A percentile compares a stretch with the other conserved stretches of the same genome.
Evolutionary conservation across 129 eudicot species (phyloP).

Genomic region (Silybum marianum): DNA sequence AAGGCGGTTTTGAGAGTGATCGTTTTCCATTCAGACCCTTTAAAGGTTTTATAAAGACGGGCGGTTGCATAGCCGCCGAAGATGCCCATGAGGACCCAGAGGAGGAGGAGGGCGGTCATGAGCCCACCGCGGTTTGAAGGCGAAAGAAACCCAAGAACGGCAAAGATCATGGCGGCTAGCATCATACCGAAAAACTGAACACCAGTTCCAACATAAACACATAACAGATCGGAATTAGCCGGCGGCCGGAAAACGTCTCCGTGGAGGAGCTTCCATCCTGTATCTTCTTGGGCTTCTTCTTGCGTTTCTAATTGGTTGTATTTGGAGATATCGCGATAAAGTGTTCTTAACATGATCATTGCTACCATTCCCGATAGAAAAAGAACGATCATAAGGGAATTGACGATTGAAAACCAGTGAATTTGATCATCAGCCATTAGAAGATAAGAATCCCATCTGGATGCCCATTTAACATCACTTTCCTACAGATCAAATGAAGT

Average conservation of each 20-base stretch:
- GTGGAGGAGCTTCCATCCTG: constrained; percentile 57
- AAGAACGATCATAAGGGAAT: constrained; percentile 59
- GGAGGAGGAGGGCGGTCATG: constrained; percentile 51
- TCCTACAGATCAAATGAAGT: constrained; percentile 34
- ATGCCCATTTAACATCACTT: constrained; percentile 61
- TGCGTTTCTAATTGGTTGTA: constrained; percentile 57
- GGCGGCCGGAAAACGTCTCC: constrained; percentile 65
- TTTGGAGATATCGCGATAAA: constrained; percentile 54
- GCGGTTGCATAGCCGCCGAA: constrained; percentile 57
- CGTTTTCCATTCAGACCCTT: constrained; percentile 54
- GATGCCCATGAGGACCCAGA: constrained; percentile 62
- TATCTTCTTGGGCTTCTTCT: constrained; percentile 60
- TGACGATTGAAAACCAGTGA: constrained; percentile 56
- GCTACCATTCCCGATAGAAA: constrained; percentile 71
- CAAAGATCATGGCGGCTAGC: constrained; percentile 50
- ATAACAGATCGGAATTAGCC: constrained; percentile 45
- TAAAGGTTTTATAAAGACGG: constrained; percentile 51
- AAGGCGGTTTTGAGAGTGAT: constrained; percentile 45
- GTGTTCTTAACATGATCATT: constrained; percentile 56
- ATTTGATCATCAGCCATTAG: constrained; percentile 47
- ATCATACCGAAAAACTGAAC: constrained; percentile 58
- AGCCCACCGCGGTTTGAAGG: constrained; percentile 61
- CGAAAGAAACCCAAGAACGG: constrained; percentile 51
- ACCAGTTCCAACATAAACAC: constrained; percentile 58
- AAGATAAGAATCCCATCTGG: constrained; percentile 63